Evolutionary conservation across 1,284 basidiomycete genomes (phyloP).

Genomic region (Calocybe gambosa): DNA sequence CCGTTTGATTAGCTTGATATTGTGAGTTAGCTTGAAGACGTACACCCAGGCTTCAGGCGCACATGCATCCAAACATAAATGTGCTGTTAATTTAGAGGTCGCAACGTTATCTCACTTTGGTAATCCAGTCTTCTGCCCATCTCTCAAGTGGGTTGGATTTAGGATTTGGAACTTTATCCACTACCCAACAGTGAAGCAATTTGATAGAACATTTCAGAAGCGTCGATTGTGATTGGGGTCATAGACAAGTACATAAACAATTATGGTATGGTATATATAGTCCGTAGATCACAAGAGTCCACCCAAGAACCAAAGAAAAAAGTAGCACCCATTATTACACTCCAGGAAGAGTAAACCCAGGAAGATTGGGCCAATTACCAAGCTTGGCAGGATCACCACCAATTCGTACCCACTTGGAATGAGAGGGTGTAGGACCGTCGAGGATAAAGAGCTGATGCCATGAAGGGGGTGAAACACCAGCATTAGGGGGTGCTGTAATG

Average conservation of each 20-base stretch:
- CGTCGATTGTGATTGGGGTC: not conserved
- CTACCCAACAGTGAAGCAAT: too few species aligned
- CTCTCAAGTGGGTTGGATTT: too few species aligned
- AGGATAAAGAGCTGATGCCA: slow-evolving; percentile 70
- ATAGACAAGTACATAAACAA: not conserved
- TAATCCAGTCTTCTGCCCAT: too few species aligned
- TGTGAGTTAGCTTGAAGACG: too few species aligned
- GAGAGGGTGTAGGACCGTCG: slow-evolving; percentile 69
- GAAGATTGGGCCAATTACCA: slow-evolving; percentile 61
- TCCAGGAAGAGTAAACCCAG: slow-evolving; percentile 61
- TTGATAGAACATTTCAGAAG: not conserved
- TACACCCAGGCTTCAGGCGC: too few species aligned
- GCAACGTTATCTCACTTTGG: too few species aligned
- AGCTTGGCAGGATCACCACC: slow-evolving; percentile 63
- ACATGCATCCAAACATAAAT: too few species aligned
- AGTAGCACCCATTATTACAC: slow-evolving; percentile 7
- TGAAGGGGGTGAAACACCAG: slow-evolving; percentile 66
- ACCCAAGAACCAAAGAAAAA: slow-evolving; percentile 2
- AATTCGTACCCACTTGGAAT: slow-evolving; percentile 66
- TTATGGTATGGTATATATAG: slow-evolving; percentile 1
- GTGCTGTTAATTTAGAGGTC: not conserved
- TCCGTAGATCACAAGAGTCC: slow-evolving; percentile 6
- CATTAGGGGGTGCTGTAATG: slow-evolving; percentile 63
- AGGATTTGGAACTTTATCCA: too few species aligned
- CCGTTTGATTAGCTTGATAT: too few species aligned